phyloP scores from a whole-genome alignment of 2,329 filamentous ascomycete genomes.

The Microdochium paspali region DNA sequence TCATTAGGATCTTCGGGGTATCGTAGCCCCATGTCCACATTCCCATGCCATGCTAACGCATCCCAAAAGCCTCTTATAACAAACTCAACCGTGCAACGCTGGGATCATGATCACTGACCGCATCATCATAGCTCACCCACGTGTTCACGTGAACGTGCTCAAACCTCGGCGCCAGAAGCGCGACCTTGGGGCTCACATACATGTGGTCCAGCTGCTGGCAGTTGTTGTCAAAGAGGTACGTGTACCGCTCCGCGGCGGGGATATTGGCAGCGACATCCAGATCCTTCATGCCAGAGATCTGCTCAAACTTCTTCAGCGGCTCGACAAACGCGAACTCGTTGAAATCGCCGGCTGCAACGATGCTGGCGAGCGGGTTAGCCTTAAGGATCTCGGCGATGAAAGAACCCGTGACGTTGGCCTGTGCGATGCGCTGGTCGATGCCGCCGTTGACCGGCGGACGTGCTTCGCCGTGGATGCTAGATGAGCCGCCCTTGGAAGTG shows the following conservation, averaged over 20 bases:
- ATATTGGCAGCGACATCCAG: slow-evolving; percentile 50
- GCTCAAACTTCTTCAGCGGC: slow-evolving; percentile 45
- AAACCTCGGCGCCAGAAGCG: slow-evolving; percentile 30
- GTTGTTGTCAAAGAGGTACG: slow-evolving; percentile 62
- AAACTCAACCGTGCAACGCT: slow-evolving; percentile 54
- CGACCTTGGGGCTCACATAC: slow-evolving; percentile 49
- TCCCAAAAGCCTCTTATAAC: slow-evolving; percentile 31
- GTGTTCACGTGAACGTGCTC: slow-evolving; percentile 66
- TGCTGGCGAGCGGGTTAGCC: slow-evolving; percentile 41
- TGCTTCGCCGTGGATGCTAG: slow-evolving; percentile 54
- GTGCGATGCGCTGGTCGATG: slow-evolving; percentile 43
- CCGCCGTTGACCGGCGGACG: slow-evolving; percentile 58
- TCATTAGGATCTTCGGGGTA: too few relatives aligned
- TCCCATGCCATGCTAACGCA: too few relatives aligned
- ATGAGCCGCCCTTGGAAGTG: slow-evolving; percentile 56
- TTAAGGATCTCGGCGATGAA: slow-evolving; percentile 51
- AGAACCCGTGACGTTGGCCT: slow-evolving; percentile 47
- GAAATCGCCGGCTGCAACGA: slow-evolving; percentile 59
- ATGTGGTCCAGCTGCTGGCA: slow-evolving; percentile 63
- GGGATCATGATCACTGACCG: slow-evolving; percentile 61
- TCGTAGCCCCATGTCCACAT: too few relatives aligned
- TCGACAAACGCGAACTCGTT: slow-evolving; percentile 61
- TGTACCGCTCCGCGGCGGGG: slow-evolving; percentile 51
- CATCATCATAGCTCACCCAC: slow-evolving; percentile 47
- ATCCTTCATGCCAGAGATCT: slow-evolving; percentile 46